A percentile compares a stretch with the other conserved stretches of the same genome.
These are phyloP conservation scores for Excoecaria agallocha DNA, from an alignment of 345 rosid genomes.

Conservation along the genomic window DNA sequence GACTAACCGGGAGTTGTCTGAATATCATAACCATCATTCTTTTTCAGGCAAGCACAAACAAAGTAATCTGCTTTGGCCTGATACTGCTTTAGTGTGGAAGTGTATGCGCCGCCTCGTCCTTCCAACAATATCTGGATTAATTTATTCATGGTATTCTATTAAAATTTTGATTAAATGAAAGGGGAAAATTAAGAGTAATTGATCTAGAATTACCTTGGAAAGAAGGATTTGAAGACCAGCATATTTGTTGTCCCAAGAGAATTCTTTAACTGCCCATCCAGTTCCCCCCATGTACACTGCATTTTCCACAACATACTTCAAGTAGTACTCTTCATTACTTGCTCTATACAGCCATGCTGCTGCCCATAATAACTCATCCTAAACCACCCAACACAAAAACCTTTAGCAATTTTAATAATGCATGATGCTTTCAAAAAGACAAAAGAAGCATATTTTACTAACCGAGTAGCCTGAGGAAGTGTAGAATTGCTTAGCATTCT, in stretches of 20 bases:
- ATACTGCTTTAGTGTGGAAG: conserved; percentile 38
- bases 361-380: conserved; percentile 93
- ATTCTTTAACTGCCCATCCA: conserved; percentile 83
- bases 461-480: conserved; percentile 36
- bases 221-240: conserved; percentile 87
- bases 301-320: conserved; percentile 62
- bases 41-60: conserved; percentile 74
- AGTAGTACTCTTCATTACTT: conserved; percentile 57
- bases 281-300: conserved; percentile 83
- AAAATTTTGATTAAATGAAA: too few species aligned
- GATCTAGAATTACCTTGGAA: conserved; percentile 46
- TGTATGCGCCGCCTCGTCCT: conserved; percentile 28
- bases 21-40: conserved; percentile 72
- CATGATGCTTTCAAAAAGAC: background rate
- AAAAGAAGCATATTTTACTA: background rate
- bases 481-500: conserved; percentile 28
- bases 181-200: background rate
- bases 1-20: conserved; percentile 47
- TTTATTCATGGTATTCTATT: too few species aligned
- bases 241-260: conserved; percentile 93
- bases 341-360: conserved; percentile 76
- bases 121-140: conserved; percentile 55
- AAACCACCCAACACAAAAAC: background rate
- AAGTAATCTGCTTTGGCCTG: conserved; percentile 79
- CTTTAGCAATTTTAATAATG: background rate